Percentiles rank a stretch among this genome's conserved stretches.
Conservation (phyloP, 176 grass and related monocot species). For the Lolium rigidum region DNA sequence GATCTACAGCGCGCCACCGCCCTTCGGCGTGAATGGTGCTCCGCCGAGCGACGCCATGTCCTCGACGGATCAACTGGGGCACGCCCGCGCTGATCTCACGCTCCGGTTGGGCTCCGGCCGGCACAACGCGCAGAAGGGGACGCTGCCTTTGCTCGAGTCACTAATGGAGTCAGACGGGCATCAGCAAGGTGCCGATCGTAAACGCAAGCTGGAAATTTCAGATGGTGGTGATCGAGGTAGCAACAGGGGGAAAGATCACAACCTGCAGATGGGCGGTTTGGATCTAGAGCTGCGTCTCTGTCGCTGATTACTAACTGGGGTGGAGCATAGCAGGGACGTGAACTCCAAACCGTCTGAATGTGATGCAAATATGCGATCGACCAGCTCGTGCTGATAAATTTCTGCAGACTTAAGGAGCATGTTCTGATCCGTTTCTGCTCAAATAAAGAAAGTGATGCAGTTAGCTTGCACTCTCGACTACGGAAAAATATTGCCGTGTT, state of each 20-base stretch:
- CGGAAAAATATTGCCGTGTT: no score
- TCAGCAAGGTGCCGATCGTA: neutral
- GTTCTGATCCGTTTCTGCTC: neutral
- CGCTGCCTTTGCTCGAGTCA: neutral
- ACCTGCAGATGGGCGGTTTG: neutral
- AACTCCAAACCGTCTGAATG: neutral
- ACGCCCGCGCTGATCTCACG: neutral
- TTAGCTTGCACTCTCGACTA: neutral
- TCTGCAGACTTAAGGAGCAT: neutral
- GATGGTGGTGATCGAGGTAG: neutral
- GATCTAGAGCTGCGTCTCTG: constrained; percentile 31
- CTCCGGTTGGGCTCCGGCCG: neutral
- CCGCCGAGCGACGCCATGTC: neutral
- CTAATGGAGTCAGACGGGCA: neutral
- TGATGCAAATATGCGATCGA: neutral
- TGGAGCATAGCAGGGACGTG: neutral
- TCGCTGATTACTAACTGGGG: neutral
- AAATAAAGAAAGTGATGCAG: neutral
- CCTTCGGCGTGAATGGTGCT: neutral
- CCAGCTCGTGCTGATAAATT: neutral
- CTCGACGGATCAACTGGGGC: neutral
- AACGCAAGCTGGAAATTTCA: neutral
- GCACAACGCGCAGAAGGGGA: neutral
- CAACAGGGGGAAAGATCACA: neutral
- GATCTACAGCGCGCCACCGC: neutral